These are phyloP conservation scores for Astragalus glycyphyllos DNA, from an alignment of 306 rosid species.

Conservation along the genomic window DNA sequence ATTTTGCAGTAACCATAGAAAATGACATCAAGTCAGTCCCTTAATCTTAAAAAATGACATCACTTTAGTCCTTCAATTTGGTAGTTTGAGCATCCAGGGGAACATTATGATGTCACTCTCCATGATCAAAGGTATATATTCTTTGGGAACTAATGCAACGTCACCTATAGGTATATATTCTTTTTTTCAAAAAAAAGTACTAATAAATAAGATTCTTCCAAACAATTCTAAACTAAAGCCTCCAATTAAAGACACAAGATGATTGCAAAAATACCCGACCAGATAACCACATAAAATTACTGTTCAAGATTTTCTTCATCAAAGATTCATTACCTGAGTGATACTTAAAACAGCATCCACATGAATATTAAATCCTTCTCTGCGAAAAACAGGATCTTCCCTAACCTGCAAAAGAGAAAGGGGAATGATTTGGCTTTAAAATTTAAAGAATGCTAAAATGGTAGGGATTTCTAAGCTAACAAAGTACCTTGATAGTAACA, in stretches of 20 bases:
- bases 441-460: constrained; percentile 11
- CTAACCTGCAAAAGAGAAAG: constrained; percentile 60
- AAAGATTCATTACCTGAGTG: constrained; percentile 67
- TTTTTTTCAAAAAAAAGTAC: neutral
- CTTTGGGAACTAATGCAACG: neutral
- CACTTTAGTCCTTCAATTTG: neutral
- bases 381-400: constrained; percentile 91
- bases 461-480: constrained; percentile 1
- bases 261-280: constrained; percentile 3
- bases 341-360: constrained; percentile 85
- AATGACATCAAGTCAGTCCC: neutral
- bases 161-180: neutral
- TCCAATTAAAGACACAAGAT: constrained; percentile 1
- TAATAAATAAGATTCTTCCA: neutral
- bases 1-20: neutral
- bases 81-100: neutral
- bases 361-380: constrained; percentile 91
- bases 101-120: neutral
- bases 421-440: neutral
- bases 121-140: neutral
- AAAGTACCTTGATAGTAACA: constrained; percentile 71
- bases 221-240: constrained; percentile 23
- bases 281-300: constrained; percentile 12
- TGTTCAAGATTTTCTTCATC: constrained; percentile 16
- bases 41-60: neutral